Base-by-base conservation (phyloP, 164 flowering plant species). In the Magnolia changhungtana region DNA sequence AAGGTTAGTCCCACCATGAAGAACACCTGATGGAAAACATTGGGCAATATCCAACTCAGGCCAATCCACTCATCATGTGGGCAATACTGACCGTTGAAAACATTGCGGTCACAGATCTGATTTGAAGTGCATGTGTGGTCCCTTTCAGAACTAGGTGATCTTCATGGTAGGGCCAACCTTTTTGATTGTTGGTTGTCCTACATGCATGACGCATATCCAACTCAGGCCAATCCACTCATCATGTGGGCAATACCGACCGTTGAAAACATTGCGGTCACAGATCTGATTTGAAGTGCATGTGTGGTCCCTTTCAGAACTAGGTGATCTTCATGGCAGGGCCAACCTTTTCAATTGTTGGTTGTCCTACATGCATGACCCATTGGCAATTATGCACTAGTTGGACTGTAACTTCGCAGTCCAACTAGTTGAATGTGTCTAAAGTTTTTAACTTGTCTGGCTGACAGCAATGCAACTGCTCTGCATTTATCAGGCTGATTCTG, bases 401-500 rank as follows among this genome's bases (percentile, higher is more conserved):
- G 61, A 55, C 61, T 55, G 61, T 9, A 16, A 37, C 45, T 37
- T 55, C 10, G 18, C 16, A 9, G 16, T 55, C 16, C 18, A 11
- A 55, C 19, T 55, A 11, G 11, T 55, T 55, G 61, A 11, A 10
- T 55, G 13, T 55, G 13, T 55, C 18, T 9, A 7, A 55, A 8
- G 31, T 31, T 69, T 69, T 8, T 24, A 49, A 63, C 50, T 79
- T 66, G 18, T 81, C 63, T 66, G n/a, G 69, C 69, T 82, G 23
- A 66, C 55, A 67, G 20, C 58, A 67, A 20, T 76, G 50, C 63
- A 50, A 63, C 65, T 51, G 61, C 75, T 80, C 23, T 74, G 64
- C 45, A 50, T 50, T 80, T 61, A n/a, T 50, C 82, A 96, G 99
- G 94, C 95, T 58, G 99, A 92, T 87, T 88, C 97, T 29, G 97